These are phyloP conservation scores for Chlamydomonas sphaeroides DNA, from an alignment of 139 green algal species.

Conservation along the genomic window DNA sequence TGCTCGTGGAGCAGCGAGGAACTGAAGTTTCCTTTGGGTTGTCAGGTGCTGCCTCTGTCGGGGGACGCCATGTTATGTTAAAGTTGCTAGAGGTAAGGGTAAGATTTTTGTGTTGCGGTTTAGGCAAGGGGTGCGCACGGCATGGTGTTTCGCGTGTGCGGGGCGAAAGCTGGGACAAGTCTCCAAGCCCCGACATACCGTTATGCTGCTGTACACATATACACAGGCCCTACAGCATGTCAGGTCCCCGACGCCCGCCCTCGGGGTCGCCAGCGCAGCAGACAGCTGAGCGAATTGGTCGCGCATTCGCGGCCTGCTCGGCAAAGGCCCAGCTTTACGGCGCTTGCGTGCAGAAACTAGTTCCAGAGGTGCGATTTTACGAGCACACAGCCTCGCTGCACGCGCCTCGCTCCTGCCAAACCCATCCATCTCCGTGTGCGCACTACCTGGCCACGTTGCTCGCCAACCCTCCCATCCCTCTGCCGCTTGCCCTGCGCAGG, in stretches of 20 bases:
- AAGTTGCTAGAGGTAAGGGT: too few species aligned
- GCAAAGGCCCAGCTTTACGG: constrained; percentile 29
- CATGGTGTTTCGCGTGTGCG: background rate
- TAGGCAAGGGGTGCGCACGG: background rate
- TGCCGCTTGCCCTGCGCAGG: too few species aligned
- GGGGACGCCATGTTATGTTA: too few species aligned
- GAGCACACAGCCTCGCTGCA: too few species aligned
- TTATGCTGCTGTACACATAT: background rate
- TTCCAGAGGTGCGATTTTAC: background rate
- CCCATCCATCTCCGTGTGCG: background rate
- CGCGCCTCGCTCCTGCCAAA: background rate
- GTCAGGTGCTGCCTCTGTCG: too few species aligned
- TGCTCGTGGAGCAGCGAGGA: too few species aligned
- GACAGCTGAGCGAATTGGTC: background rate
- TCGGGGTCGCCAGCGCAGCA: background rate
- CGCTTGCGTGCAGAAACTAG: constrained; percentile 17
- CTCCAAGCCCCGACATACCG: background rate
- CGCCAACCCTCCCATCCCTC: too few species aligned
- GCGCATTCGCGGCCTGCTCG: background rate
- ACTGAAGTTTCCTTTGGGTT: too few species aligned
- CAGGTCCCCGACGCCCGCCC: background rate
- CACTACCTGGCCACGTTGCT: background rate
- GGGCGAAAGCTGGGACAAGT: too few species aligned
- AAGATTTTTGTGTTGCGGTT: background rate
- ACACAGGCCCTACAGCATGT: background rate